A percentile compares a stretch with the other conserved stretches of the same genome.
phyloP scores from a whole-genome alignment of 1,284 basidiomycete species.

The Inonotus hispidus region DNA sequence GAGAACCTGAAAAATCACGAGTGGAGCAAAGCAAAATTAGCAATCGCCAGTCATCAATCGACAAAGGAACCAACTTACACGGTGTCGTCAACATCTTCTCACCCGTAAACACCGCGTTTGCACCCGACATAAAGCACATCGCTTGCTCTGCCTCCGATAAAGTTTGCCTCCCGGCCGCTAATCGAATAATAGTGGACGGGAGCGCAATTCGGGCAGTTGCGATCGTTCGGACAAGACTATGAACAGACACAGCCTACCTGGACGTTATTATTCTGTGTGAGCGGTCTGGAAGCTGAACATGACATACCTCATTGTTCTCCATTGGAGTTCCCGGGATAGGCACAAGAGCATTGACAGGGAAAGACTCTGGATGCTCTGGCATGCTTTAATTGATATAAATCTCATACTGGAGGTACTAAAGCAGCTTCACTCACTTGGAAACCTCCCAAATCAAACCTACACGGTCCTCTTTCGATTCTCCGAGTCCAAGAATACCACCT shows the following conservation, averaged over 20 bases:
- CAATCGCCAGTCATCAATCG: conserved; percentile 18
- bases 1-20: conserved; percentile 48
- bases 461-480: conserved; percentile 87
- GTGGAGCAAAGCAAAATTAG: too few relatives aligned
- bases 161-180: conserved; percentile 91
- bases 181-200: conserved; percentile 89
- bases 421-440: conserved; percentile 55
- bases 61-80: conserved; percentile 48
- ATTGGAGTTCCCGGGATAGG: conserved; percentile 73
- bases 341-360: conserved; percentile 95
- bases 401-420: background rate
- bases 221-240: conserved; percentile 88
- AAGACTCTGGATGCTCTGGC: conserved; percentile 94
- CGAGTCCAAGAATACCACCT: conserved; percentile 93
- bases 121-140: conserved; percentile 98
- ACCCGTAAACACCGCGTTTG: conserved; percentile 97
- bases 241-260: conserved; percentile 68
- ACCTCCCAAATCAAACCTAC: conserved; percentile 95
- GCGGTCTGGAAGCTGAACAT: conserved; percentile 13
- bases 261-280: conserved; percentile 17
- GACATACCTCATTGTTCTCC: conserved; percentile 63
- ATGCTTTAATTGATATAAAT: conserved; percentile 49
- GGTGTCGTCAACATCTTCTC: conserved; percentile 97
- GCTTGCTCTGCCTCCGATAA: conserved; percentile 91
- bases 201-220: conserved; percentile 92